A percentile compares a stretch with the other conserved stretches of the same genome.
These are phyloP conservation scores for Collybia sp. DNA, from an alignment of 768 basidiomycete species.

Conservation along the genomic window DNA sequence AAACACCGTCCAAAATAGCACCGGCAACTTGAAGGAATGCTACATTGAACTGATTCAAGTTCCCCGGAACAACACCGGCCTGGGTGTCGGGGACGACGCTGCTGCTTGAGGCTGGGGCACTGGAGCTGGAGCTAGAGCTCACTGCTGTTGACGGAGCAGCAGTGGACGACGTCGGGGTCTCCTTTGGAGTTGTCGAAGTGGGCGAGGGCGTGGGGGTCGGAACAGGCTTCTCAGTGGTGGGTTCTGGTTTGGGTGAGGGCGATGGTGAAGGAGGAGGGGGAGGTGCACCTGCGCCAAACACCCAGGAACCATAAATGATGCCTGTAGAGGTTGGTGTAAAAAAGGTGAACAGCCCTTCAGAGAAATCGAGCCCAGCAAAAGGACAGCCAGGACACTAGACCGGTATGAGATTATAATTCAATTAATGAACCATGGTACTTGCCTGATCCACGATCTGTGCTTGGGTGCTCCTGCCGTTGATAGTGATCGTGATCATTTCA, in stretches of 20 bases:
- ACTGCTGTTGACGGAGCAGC: not conserved
- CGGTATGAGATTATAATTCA: not conserved
- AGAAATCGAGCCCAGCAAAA: conserved; percentile 47
- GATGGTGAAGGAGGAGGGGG: conserved; percentile 8
- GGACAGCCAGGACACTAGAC: conserved; percentile 48
- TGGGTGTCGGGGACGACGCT: not conserved
- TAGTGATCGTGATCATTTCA: conserved; percentile 47
- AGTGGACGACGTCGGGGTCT: conserved; percentile 5
- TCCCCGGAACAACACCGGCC: no score
- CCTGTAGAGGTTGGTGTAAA: conserved; percentile 36
- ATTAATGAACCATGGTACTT: conserved; percentile 3
- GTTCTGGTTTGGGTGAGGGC: conserved; percentile 7
- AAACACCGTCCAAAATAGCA: no score
- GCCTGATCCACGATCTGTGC: conserved; percentile 48
- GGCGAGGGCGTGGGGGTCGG: conserved; percentile 17
- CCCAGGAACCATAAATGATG: conserved; percentile 44
- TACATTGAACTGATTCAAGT: no score
- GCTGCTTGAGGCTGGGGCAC: no score
- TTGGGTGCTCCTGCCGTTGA: conserved; percentile 39
- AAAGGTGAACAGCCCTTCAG: conserved; percentile 44
- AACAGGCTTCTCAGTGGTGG: conserved; percentile 7
- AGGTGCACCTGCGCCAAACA: conserved; percentile 15
- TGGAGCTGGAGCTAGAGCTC: no score
- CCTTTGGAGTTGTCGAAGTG: conserved; percentile 6
- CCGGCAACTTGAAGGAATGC: no score